Conservation (phyloP, 192 early-diverging fungal genomes). For the Backusella australiensis region DNA sequence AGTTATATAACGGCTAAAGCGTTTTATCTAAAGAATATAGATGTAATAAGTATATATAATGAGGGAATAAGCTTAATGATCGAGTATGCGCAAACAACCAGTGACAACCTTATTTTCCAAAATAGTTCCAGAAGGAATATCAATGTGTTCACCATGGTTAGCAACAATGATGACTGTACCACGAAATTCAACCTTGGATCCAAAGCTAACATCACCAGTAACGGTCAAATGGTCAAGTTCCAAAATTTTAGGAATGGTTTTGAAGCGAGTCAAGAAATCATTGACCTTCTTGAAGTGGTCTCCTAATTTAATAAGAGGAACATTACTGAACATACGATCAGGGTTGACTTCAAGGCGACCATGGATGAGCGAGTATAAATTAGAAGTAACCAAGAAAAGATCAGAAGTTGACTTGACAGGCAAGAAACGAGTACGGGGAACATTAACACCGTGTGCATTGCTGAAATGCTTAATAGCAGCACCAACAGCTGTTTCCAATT, state of each 20-base stretch:
- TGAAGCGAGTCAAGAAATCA: constrained; percentile 88
- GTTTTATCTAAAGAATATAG: background rate
- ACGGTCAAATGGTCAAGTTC: constrained; percentile 98
- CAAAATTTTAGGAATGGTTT: constrained; percentile 91
- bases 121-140: constrained; percentile 92
- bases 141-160: constrained; percentile 95
- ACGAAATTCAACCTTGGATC: constrained; percentile 82
- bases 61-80: constrained; percentile 57
- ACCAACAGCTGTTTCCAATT: constrained; percentile 98
- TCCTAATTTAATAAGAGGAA: constrained; percentile 94
- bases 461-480: constrained; percentile 98
- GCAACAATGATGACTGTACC: constrained; percentile 99
- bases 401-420: constrained; percentile 99
- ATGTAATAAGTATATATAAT: background rate
- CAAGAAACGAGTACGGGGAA: constrained; percentile 96
- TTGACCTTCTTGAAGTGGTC: constrained; percentile 97
- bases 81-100: constrained; percentile 88
- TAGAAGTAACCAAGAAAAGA: constrained; percentile 94
- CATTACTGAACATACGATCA: constrained; percentile 88
- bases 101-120: constrained; percentile 99
- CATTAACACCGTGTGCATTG: constrained; percentile 94
- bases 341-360: constrained; percentile 92
- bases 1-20: background rate
- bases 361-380: constrained; percentile 91
- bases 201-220: constrained; percentile 98